Evolutionary conservation across 2,329 filamentous ascomycete genomes (phyloP).

Genomic region (Phaeosphaeria sp.): DNA sequence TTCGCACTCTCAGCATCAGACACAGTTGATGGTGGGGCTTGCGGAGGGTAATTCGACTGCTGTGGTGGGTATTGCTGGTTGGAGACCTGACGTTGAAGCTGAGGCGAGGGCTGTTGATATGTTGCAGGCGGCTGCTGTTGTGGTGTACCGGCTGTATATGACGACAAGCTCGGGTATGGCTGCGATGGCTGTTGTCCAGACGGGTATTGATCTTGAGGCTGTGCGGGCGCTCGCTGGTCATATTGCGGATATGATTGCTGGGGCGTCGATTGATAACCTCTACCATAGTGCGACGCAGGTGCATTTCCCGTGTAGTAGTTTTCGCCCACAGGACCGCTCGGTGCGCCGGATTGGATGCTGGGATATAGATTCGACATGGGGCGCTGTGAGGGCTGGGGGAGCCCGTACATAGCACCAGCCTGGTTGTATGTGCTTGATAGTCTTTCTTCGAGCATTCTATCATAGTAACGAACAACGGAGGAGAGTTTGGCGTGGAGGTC

Average conservation of each 20-base stretch:
- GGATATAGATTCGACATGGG: conserved; percentile 72
- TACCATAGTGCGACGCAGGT: conserved; percentile 58
- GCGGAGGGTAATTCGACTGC: conserved; percentile 38
- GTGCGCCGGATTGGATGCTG: conserved; percentile 56
- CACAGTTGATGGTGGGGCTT: conserved; percentile 41
- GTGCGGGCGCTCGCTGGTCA: conserved; percentile 41
- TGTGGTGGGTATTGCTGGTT: conserved; percentile 44
- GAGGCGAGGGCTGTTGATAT: conserved; percentile 45
- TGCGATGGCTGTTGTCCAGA: conserved; percentile 44
- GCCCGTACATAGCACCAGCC: conserved; percentile 58
- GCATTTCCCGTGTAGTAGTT: conserved; percentile 80
- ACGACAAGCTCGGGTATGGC: conserved; percentile 41
- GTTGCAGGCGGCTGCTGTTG: conserved; percentile 19
- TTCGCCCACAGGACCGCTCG: conserved; percentile 65
- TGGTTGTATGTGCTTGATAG: conserved; percentile 92
- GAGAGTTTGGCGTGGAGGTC: conserved; percentile 95
- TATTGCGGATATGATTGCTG: conserved; percentile 49
- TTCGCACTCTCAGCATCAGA: conserved; percentile 42
- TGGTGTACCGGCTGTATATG: conserved; percentile 28
- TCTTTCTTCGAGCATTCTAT: conserved; percentile 95
- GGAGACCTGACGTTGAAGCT: conserved; percentile 43
- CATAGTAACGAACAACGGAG: conserved; percentile 95
- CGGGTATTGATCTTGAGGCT: conserved; percentile 41
- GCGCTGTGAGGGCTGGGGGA: conserved; percentile 44
- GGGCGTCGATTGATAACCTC: conserved; percentile 45